phyloP scores from a whole-genome alignment of 208 protist species.

The Wallacemonas sp. region DNA sequence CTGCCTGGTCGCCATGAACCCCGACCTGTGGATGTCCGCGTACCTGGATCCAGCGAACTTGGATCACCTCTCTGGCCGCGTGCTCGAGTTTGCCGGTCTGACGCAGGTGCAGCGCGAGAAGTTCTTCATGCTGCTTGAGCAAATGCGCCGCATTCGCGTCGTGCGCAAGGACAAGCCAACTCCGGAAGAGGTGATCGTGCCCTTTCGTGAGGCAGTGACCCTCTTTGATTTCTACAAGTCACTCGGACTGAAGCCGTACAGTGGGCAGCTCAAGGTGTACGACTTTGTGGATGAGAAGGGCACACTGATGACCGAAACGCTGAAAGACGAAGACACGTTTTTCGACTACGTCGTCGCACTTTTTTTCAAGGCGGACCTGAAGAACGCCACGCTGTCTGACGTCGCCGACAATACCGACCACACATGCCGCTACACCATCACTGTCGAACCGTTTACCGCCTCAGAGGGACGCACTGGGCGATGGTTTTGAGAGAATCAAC shows the following conservation, averaged over 20 bases:
- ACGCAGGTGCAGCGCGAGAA: slow-evolving; percentile 37
- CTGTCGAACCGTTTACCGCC: slow-evolving; percentile 72
- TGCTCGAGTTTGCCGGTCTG: slow-evolving; percentile 83
- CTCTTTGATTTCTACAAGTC: slow-evolving; percentile 78
- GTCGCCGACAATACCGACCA: slow-evolving; percentile 71
- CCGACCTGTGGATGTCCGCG: slow-evolving; percentile 64
- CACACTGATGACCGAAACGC: slow-evolving; percentile 58
- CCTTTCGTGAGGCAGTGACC: slow-evolving; percentile 64
- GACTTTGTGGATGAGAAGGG: slow-evolving; percentile 66
- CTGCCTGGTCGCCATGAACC: slow-evolving; percentile 80
- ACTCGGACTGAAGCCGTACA: slow-evolving; percentile 65
- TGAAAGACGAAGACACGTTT: slow-evolving; percentile 76
- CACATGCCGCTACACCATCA: slow-evolving; percentile 81
- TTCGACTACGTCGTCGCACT: slow-evolving; percentile 80
- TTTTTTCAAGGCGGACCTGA: slow-evolving; percentile 78
- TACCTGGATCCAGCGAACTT: slow-evolving; percentile 81
- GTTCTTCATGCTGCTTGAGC: slow-evolving; percentile 68
- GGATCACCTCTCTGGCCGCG: slow-evolving; percentile 86
- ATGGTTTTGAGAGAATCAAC: slow-evolving; percentile 67
- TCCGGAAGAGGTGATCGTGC: slow-evolving; percentile 38
- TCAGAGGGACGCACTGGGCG: slow-evolving; percentile 60
- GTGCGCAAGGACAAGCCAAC: slow-evolving; percentile 58
- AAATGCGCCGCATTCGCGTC: slow-evolving; percentile 83
- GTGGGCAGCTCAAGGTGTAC: slow-evolving; percentile 85
- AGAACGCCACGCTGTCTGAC: slow-evolving; percentile 55